Evolutionary conservation across 352 stramenopile species (phyloP), one percentile per base, ranked within the genome.

Genomic region (Phytophthora niederhauseri): DNA sequence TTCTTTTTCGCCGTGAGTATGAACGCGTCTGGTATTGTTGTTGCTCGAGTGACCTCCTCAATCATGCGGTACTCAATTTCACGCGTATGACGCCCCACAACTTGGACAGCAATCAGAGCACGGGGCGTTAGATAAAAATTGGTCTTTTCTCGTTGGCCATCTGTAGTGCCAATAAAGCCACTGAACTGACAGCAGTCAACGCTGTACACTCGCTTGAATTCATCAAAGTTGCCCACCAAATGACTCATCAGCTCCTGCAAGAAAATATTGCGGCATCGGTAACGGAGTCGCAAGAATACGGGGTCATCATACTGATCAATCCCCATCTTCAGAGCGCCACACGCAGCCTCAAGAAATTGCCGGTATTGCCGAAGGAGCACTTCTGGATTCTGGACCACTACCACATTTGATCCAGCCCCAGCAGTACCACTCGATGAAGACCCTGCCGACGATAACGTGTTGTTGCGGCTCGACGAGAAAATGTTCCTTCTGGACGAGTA

Each of bases 171-270:
- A 5, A 95, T 73, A 30, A 91, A 93, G 0, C 87, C 87, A 55
- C 71, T 92, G 56, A 93, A 95, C 52, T 93, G 84, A 51, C 75
- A 80, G 57, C 82, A 92, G 20, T 93, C 81, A 24, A 93, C 81
- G 24, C 59, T 76, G 45, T 90, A 95, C 0, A 87, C 74, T 4
- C 84, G 81, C 67, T 91, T 90, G 36, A 93, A 90, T 31, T 93
- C 85, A 2, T 95, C 85, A 61, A 95, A 89, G 57, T 78, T 92
- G 9, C 85, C 85, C 20, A 80, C 68, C 48, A 93, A 79, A 65
- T 93, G 85, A 57, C 82, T 93, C 82, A 95, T 92, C 2, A 95
- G 66, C 56, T 95, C 87, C 75, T 95, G 87, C 53, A 95, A 69
- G 46, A 95, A 95, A 24, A 81, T 72, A 43, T 90, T 95, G 14